These are phyloP conservation scores for Podospora bellae-mahoneyi DNA, from an alignment of 495 filamentous ascomycete genomes.

Conservation along the genomic window DNA sequence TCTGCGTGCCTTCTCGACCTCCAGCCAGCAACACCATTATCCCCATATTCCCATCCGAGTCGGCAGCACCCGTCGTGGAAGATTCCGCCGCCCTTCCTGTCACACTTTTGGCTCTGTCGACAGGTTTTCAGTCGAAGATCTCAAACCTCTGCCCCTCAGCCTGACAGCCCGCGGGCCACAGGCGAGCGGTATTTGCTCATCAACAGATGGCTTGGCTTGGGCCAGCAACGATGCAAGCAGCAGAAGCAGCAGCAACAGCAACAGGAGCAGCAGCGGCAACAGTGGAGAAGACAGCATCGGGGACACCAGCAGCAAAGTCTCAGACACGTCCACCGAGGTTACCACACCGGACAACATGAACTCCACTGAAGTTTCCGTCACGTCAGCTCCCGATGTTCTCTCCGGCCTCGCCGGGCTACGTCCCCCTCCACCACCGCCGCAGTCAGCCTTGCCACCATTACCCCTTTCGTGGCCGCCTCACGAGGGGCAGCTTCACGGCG, in stretches of 20 bases:
- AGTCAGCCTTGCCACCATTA: background rate
- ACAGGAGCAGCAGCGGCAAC: background rate
- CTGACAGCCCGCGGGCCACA: background rate
- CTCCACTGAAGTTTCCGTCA: background rate
- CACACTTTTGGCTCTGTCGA: constrained; percentile 7
- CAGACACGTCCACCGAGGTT: background rate
- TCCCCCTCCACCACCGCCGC: no score
- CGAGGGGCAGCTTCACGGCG: background rate
- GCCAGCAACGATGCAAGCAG: background rate
- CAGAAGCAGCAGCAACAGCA: background rate
- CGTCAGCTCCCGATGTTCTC: background rate
- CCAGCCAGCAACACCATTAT: background rate
- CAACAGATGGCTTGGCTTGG: background rate
- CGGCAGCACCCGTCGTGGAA: background rate
- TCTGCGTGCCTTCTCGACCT: background rate
- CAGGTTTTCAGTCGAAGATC: constrained; percentile 1
- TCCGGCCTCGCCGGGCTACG: background rate
- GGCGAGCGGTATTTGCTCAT: background rate
- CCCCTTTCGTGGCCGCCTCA: background rate
- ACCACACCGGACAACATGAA: background rate
- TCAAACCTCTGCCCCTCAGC: constrained; percentile 2
- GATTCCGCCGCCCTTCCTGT: background rate
- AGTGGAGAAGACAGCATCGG: background rate
- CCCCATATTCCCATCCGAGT: background rate
- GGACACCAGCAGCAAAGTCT: background rate